These are phyloP conservation scores for Eimeria brunetti DNA, from an alignment of 169 alveolate species.

Conservation along the genomic window DNA sequence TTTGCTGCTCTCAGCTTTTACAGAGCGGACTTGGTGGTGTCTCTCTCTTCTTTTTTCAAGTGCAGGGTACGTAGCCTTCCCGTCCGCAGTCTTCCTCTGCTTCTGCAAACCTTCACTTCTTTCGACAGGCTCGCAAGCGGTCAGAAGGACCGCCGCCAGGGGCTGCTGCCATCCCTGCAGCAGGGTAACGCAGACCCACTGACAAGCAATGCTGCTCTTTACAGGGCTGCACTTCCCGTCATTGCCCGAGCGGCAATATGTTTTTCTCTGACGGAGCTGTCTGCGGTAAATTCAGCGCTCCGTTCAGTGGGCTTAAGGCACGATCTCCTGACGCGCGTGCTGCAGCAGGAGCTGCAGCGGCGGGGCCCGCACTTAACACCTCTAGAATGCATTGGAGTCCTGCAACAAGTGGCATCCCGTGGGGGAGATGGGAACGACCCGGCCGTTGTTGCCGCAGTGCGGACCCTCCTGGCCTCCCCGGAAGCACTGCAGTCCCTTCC, in stretches of 20 bases:
- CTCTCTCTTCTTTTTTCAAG: constrained; percentile 25
- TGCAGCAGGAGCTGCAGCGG: constrained; percentile 59
- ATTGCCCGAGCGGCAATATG: constrained; percentile 43
- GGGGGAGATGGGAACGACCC: constrained; percentile 14
- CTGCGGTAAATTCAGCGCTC: constrained; percentile 59
- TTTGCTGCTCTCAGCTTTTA: constrained; percentile 34
- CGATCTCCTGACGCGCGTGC: constrained; percentile 50
- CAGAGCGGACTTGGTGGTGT: constrained; percentile 60
- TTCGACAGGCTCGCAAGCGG: constrained; percentile 64
- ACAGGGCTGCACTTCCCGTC: constrained; percentile 56
- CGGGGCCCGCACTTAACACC: constrained; percentile 31
- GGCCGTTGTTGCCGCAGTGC: constrained; percentile 34
- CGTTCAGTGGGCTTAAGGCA: constrained; percentile 63
- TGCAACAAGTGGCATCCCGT: constrained; percentile 51
- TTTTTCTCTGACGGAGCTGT: constrained; percentile 24
- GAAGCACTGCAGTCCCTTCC: constrained; percentile 4
- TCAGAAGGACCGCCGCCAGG: not conserved
- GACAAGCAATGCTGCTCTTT: constrained; percentile 29
- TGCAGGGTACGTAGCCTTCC: constrained; percentile 50
- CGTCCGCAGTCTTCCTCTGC: constrained; percentile 66
- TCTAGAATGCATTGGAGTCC: constrained; percentile 18
- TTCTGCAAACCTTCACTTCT: constrained; percentile 49
- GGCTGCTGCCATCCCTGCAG: not conserved
- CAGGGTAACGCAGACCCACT: not conserved
- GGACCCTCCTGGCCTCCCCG: constrained; percentile 27